A percentile compares a stretch with the other conserved stretches of the same genome.
Conservation (phyloP, 306 rosid species). For the Cicer cuneatum region DNA sequence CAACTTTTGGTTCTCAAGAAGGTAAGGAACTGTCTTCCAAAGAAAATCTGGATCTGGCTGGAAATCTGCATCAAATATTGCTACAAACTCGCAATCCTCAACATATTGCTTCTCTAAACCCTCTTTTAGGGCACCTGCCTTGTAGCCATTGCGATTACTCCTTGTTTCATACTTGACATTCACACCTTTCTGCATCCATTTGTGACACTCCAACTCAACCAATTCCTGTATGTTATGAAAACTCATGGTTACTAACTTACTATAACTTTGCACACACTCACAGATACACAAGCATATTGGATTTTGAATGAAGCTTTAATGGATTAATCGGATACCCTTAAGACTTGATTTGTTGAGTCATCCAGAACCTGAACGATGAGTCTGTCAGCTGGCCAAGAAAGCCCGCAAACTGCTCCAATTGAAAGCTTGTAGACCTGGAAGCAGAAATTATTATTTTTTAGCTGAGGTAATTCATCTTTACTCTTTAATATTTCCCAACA, state of each 20-base stretch:
- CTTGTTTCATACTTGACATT: constrained; percentile 63
- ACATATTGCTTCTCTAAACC: constrained; percentile 60
- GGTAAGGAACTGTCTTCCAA: constrained; percentile 60
- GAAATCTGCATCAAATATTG: constrained; percentile 68
- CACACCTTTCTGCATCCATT: constrained; percentile 59
- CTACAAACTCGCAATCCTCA: constrained; percentile 58
- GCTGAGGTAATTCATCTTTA: constrained; percentile 39
- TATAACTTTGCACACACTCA: constrained; percentile 10
- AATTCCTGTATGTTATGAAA: constrained; percentile 55
- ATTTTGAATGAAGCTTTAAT: constrained; percentile 17
- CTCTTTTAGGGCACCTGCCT: constrained; percentile 68
- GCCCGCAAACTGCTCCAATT: constrained; percentile 60
- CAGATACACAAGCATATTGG: constrained; percentile 4
- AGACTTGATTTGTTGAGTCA: constrained; percentile 62
- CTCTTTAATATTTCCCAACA: constrained; percentile 8
- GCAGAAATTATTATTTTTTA: constrained; percentile 23
- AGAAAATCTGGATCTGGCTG: constrained; percentile 67
- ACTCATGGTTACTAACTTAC: constrained; percentile 38
- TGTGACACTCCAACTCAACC: constrained; percentile 56
- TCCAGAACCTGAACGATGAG: constrained; percentile 64
- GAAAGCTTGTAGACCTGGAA: constrained; percentile 69
- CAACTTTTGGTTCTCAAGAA: constrained; percentile 58
- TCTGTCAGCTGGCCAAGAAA: constrained; percentile 66
- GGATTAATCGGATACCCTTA: constrained; percentile 50
- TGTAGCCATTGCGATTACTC: constrained; percentile 62